Base-by-base conservation (phyloP, 345 rosid species). In the Salix koriyanagi region DNA sequence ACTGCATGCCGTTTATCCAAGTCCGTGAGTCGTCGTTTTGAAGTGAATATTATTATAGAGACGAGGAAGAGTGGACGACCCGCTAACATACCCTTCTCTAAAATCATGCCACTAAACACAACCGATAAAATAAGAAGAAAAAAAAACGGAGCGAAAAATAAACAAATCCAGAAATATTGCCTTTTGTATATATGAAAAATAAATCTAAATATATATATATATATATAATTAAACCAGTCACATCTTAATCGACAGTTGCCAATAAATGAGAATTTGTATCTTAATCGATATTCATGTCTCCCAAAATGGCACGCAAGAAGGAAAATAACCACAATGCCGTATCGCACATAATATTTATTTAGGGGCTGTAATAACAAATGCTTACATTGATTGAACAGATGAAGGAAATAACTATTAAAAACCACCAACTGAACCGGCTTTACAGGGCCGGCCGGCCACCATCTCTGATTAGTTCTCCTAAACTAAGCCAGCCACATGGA, bases 341-440 rank as follows among this genome's bases (percentile, higher is more conserved):
- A 41, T 41, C 12, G 14, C 44, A 10, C 44, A 10, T 41, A 10
- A 41, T 10, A 41, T 41, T 41, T 41, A 10, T 41, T 41, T 10
- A 41, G 44, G 44, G 44, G 44, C 10, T 41, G 44, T 12, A 41
- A 39, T 12, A 44, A 44, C 48, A 44, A 44, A 44, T 12, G 48
- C 48, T 44, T 44, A 44, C 48, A 56, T n/a, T 8, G 61, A 56
- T 21, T 21, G 12, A n/a, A 7, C 13, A 21, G 13, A 8, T 15
- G 16, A 71, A 68, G 41, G 16, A 78, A 73, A 60, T 36, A 23
- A 77, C 58, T 25, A 66, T 67, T n/a, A n/a, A 58, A 62, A 37
- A 69, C 69, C 76, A 42, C 62, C 76, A 71, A 26, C 74, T 28
- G 66, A 73, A 34, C 83, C 84, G 69, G 75, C 48, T 13, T 34